A percentile compares a stretch with the other conserved stretches of the same genome.
Conservation (phyloP, 805 yeast species). For the Monosporozyma siamensis region DNA sequence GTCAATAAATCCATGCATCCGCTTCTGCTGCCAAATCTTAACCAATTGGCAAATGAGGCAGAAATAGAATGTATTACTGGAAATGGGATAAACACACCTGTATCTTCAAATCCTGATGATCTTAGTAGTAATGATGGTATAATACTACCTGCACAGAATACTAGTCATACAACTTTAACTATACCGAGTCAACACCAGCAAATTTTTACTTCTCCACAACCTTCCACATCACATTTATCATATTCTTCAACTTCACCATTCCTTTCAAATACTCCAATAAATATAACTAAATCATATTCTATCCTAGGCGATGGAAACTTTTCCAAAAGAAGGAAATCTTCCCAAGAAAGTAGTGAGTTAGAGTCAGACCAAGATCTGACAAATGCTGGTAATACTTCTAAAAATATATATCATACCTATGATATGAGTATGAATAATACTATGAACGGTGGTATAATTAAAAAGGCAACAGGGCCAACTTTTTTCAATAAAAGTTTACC, state of each 20-base stretch:
- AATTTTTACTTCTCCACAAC: not conserved
- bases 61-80: too few relatives aligned
- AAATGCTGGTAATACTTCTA: too few relatives aligned
- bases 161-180: not conserved
- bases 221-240: not conserved
- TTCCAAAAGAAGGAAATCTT: not conserved
- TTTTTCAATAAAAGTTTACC: not conserved
- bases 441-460: too few relatives aligned
- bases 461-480: not conserved
- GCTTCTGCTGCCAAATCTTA: conserved; percentile 5
- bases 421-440: not conserved
- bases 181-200: not conserved
- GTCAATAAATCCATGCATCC: conserved; percentile 10
- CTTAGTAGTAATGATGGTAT: not conserved
- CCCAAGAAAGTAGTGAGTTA: not conserved
- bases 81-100: not conserved
- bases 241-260: not conserved
- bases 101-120: not conserved
- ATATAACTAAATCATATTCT: not conserved
- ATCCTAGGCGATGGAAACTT: not conserved
- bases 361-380: not conserved
- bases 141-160: not conserved
- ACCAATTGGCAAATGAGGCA: not conserved
- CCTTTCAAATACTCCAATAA: not conserved
- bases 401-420: not conserved